Evolutionary conservation across 257 asterid species (phyloP).

Genomic region (Thymus mandschuricus): DNA sequence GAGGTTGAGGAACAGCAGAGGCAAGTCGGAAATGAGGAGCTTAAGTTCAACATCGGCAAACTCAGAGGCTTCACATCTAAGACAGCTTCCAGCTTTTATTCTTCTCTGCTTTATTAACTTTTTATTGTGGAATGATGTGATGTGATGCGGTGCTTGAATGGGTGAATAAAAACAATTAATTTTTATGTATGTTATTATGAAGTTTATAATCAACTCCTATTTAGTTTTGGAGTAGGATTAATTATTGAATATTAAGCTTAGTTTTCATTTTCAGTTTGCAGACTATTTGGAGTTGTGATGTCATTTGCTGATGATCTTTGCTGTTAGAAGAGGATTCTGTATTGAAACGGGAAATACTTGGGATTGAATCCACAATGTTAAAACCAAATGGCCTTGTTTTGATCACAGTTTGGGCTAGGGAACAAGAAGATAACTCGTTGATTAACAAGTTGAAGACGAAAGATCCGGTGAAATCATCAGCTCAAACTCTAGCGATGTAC

Average conservation of each 20-base stretch:
- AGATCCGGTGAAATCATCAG: slow-evolving; percentile 30
- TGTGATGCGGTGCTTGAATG: too few relatives aligned
- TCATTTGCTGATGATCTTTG: slow-evolving; percentile 52
- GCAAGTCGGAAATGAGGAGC: too few relatives aligned
- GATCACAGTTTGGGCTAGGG: slow-evolving; percentile 99
- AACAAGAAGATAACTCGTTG: slow-evolving; percentile 81
- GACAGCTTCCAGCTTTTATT: too few relatives aligned
- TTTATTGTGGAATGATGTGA: too few relatives aligned
- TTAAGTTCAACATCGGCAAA: too few relatives aligned
- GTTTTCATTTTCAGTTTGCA: slow-evolving; percentile 18
- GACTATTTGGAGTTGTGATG: slow-evolving; percentile 34
- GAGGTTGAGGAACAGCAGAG: too few relatives aligned
- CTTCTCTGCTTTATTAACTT: too few relatives aligned
- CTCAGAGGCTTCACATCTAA: too few relatives aligned
- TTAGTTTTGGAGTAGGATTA: too few relatives aligned
- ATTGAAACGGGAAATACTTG: slow-evolving; percentile 94
- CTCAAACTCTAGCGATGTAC: slow-evolving; percentile 26
- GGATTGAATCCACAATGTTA: slow-evolving; percentile 74
- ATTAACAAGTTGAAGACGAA: slow-evolving; percentile 55
- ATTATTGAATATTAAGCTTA: slow-evolving; percentile 13
- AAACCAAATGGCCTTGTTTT: slow-evolving; percentile 76
- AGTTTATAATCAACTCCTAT: too few relatives aligned
- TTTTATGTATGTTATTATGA: too few relatives aligned
- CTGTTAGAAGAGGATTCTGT: slow-evolving; percentile 48
- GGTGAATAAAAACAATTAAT: too few relatives aligned